phyloP scores from a whole-genome alignment of 129 eudicot genomes.

The Centella asiatica region DNA sequence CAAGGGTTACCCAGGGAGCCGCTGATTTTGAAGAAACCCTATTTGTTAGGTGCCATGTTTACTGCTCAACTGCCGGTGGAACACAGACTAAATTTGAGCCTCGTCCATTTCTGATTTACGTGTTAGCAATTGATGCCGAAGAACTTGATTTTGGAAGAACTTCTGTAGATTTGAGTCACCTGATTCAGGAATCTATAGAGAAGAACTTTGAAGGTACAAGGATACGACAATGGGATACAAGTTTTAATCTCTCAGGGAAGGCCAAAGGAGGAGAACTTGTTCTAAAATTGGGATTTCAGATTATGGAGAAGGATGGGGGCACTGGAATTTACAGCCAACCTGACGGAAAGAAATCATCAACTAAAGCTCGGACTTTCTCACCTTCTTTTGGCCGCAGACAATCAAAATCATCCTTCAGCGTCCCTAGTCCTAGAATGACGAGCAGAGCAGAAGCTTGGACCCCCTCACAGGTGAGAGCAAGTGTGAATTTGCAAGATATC shows the following conservation, averaged over 20 bases:
- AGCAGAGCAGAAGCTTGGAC: constrained; percentile 46
- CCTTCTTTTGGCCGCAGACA: constrained; percentile 67
- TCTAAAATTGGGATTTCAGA: constrained; percentile 77
- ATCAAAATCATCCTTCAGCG: constrained; percentile 80
- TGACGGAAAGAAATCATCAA: constrained; percentile 41
- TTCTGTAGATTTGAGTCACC: constrained; percentile 54
- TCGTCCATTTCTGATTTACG: constrained; percentile 68
- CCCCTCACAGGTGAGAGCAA: constrained; percentile 39
- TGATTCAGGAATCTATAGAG: constrained; percentile 75
- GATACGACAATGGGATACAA: constrained; percentile 77
- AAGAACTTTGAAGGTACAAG: constrained; percentile 64
- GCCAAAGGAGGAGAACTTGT: constrained; percentile 89
- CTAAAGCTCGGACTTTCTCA: constrained; percentile 27
- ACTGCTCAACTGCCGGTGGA: constrained; percentile 45
- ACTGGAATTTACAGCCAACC: constrained; percentile 48
- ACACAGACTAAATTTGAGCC: constrained; percentile 55
- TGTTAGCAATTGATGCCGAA: constrained; percentile 75
- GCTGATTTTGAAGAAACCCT: constrained; percentile 94
- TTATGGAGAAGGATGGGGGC: constrained; percentile 96
- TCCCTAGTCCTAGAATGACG: constrained; percentile 74
- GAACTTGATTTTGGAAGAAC: constrained; percentile 82
- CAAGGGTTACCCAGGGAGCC: constrained; percentile 87
- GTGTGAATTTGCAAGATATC: constrained; percentile 40
- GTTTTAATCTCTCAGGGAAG: constrained; percentile 57
- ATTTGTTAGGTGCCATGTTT: constrained; percentile 77